Base-by-base conservation (phyloP, 2,329 filamentous ascomycete genomes). In the Colletotrichum tropicicola region DNA sequence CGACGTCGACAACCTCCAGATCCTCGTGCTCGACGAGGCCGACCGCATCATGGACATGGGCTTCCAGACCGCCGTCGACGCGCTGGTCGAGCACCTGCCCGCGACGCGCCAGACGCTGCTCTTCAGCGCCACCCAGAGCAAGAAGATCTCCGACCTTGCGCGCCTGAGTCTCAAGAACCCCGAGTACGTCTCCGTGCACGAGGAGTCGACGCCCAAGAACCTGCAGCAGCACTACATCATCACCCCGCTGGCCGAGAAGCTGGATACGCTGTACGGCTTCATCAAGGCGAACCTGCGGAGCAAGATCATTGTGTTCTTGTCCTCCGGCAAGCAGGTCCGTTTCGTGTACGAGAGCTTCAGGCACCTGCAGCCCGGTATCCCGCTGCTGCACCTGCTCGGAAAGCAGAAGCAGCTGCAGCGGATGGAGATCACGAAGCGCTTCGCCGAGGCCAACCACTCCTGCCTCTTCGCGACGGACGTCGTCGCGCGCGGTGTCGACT, bases 21-120 rank as follows among this genome's bases (percentile, higher is more conserved):
- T 99, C 76, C 82, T 99, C 53, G 94, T 99, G 0, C 83, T 99
- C 60, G 96, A 99, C 72, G 96, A 99, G 78, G 96, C 96, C 3
- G 96, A 99, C 77, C 89, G 96, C 39, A 98, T 98, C 73, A 89
- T 99, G 86, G 96, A 99, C 74, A 96, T 98, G 93, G 96, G 96
- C 5, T 99, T 99, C 76, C 91, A 97, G 77, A 83, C 85, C 5
- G 93, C 93, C 1, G 90, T 99, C 4, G 96, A 99, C 78, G 96
- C 96, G 0, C 92, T 99, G 53, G 81, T 99, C 27, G 94, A 97
- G 67, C 97, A 98, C 75, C 83, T 99, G 2, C 96, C 96, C 1
- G 90, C 89, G 71, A 83, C 91, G 27, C 86, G 96, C 67, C 96
- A 99, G 79, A 99, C 96, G 0, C 85, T 99, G 74, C 87, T 99